phyloP scores from a whole-genome alignment of 2,329 filamentous ascomycete species.

The Tolypocladium nubicola region DNA sequence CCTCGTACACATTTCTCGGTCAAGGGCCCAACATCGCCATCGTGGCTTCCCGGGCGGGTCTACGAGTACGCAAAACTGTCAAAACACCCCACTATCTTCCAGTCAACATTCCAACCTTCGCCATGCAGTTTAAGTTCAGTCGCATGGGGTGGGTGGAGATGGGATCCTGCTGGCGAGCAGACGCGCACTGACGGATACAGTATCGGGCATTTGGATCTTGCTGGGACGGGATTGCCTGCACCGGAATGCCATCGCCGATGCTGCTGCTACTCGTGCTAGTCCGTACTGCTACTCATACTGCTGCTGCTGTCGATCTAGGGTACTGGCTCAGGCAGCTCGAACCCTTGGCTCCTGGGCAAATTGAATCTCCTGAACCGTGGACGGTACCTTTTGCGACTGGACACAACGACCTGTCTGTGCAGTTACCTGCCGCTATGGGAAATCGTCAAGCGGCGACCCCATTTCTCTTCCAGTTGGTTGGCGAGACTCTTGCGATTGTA shows the following conservation, averaged over 20 bases:
- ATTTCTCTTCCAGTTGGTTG: slow-evolving; percentile 1
- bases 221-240: slow-evolving; percentile 1
- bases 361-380: background rate
- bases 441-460: slow-evolving; percentile 2
- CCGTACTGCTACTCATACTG: background rate
- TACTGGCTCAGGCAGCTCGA: background rate
- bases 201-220: slow-evolving; percentile 1
- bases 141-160: background rate
- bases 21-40: background rate
- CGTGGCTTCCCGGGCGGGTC: background rate
- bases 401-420: background rate
- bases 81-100: background rate
- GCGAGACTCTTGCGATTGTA: background rate
- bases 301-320: background rate
- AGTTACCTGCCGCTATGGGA: slow-evolving; percentile 3
- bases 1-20: background rate
- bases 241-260: background rate
- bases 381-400: slow-evolving; percentile 5
- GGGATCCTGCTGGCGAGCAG: background rate
- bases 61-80: background rate
- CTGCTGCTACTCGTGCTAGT: background rate
- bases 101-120: background rate
- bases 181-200: background rate
- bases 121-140: background rate
- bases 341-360: background rate